phyloP scores from a whole-genome alignment of 805 yeast genomes.

The Lipomyces oligophaga region DNA sequence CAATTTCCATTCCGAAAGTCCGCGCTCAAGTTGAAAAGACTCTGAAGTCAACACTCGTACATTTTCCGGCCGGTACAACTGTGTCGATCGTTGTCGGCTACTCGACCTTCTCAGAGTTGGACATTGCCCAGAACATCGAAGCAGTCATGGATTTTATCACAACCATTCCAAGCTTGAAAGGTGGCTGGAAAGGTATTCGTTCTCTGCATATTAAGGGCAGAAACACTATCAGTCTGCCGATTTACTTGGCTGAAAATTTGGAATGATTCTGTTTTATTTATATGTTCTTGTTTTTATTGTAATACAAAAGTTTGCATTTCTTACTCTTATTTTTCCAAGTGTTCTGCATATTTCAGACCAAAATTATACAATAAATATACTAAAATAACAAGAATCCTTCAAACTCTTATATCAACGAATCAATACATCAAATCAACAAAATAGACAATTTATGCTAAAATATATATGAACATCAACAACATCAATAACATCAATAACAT shows the following conservation, averaged over 20 bases:
- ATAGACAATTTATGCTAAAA: no score
- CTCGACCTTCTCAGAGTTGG: conserved; percentile 43
- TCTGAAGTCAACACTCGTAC: conserved; percentile 54
- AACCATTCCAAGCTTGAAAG: conserved; percentile 32
- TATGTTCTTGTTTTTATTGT: background rate
- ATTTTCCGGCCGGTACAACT: conserved; percentile 71
- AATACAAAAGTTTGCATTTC: conserved; percentile 2
- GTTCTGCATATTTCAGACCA: background rate
- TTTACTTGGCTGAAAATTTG: conserved; percentile 62
- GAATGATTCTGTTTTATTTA: conserved; percentile 4
- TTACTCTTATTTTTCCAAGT: no score
- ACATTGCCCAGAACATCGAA: conserved; percentile 58
- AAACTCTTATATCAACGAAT: background rate
- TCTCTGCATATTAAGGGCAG: conserved; percentile 61
- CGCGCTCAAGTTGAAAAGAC: conserved; percentile 57
- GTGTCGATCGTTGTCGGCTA: conserved; percentile 63
- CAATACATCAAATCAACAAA: background rate
- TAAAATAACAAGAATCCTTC: conserved; percentile 1
- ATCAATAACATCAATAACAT: conserved; percentile 1
- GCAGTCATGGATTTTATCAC: conserved; percentile 44
- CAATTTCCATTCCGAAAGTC: conserved; percentile 51
- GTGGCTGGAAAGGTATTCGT: conserved; percentile 37
- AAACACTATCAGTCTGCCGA: conserved; percentile 78
- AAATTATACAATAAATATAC: no score
- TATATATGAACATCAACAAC: no score